Percentiles rank a stretch among this genome's conserved stretches.
phyloP scores from a whole-genome alignment of 1,284 basidiomycete species.

The Wallemia mellicola region DNA sequence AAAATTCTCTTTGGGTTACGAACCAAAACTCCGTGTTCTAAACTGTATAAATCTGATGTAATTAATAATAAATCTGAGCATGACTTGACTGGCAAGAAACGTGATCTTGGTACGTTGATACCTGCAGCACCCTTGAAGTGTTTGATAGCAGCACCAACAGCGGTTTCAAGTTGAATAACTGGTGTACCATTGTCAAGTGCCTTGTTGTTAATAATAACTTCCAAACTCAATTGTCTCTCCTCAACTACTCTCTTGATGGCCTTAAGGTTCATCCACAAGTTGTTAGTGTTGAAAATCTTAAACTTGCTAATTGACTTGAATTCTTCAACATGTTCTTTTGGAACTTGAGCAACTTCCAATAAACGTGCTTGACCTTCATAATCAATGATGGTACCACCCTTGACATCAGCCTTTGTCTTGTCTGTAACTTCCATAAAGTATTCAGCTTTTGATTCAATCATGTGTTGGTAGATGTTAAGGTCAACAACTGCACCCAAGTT shows the following conservation, averaged over 20 bases:
- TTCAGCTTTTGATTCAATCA: slow-evolving; percentile 60
- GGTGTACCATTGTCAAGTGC: slow-evolving; percentile 65
- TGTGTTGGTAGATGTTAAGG: slow-evolving; percentile 56
- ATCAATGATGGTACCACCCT: slow-evolving; percentile 95
- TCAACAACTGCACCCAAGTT: slow-evolving; percentile 94
- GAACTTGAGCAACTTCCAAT: slow-evolving; percentile 95
- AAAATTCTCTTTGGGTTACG: slow-evolving; percentile 77
- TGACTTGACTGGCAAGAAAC: slow-evolving; percentile 48
- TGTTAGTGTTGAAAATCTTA: slow-evolving; percentile 89
- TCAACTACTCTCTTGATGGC: slow-evolving; percentile 87
- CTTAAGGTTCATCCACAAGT: slow-evolving; percentile 81
- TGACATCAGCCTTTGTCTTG: slow-evolving; percentile 99
- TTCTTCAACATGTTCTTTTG: slow-evolving; percentile 89
- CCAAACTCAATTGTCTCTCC: slow-evolving; percentile 48
- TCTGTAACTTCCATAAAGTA: slow-evolving; percentile 98
- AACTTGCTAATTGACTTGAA: slow-evolving; percentile 77
- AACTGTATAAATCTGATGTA: slow-evolving; percentile 86
- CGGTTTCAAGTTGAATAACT: slow-evolving; percentile 72
- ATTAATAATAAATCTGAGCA: slow-evolving; percentile 77
- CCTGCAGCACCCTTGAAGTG: slow-evolving; percentile 78
- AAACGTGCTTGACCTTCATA: slow-evolving; percentile 82
- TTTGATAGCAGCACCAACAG: slow-evolving; percentile 92
- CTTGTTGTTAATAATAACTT: slow-evolving; percentile 72
- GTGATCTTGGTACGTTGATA: slow-evolving; percentile 85
- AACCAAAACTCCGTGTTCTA: slow-evolving; percentile 76